phyloP scores from a whole-genome alignment of 768 basidiomycete species.

The Sistotremastrum niveocremeum region DNA sequence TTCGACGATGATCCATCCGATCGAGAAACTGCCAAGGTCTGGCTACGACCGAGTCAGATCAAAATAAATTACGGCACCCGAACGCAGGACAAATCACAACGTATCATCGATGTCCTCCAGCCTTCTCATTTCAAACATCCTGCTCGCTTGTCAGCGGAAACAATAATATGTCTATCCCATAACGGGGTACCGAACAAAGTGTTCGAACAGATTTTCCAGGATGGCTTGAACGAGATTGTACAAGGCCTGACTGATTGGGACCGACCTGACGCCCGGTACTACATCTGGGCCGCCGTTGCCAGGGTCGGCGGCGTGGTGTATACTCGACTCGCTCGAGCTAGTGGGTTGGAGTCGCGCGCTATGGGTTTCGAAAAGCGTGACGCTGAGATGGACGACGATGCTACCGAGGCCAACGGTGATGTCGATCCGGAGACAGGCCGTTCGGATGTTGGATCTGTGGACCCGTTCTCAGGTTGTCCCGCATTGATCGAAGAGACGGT shows the following conservation, averaged over 20 bases:
- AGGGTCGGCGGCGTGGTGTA: conserved; percentile 1
- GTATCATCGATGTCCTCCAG: conserved; percentile 42
- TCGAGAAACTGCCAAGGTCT: conserved; percentile 26
- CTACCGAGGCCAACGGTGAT: neutral
- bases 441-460: conserved; percentile 1
- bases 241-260: conserved; percentile 14
- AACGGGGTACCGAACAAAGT: conserved; percentile 38
- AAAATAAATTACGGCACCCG: conserved; percentile 35
- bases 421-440: neutral
- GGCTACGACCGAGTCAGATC: conserved; percentile 49
- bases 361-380: neutral
- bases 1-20: too few species aligned
- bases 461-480: conserved; percentile 5
- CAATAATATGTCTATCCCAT: conserved; percentile 49
- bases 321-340: conserved; percentile 1
- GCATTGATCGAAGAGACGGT: conserved; percentile 3
- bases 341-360: neutral
- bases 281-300: conserved; percentile 1
- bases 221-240: conserved; percentile 12
- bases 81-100: conserved; percentile 26
- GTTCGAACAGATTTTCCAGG: conserved; percentile 20
- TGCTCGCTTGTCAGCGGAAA: conserved; percentile 38
- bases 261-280: conserved; percentile 3
- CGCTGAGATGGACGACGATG: conserved; percentile 1
- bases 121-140: conserved; percentile 33